Percentiles rank a stretch among this genome's conserved stretches.
Evolutionary conservation across 345 rosid genomes (phyloP).

Genomic region (Mallotus nudiflorus): DNA sequence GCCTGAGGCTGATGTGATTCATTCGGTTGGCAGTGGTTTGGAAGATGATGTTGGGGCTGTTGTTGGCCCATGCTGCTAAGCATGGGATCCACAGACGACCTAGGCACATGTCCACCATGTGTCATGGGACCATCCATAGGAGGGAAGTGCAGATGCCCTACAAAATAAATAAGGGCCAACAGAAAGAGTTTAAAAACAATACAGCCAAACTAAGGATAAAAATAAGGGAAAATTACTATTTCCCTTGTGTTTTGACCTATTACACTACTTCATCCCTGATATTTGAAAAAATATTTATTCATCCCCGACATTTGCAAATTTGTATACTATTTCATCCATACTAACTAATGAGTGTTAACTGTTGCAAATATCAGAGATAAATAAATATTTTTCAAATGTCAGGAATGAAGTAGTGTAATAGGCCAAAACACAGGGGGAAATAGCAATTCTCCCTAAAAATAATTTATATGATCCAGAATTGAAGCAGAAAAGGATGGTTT

Average conservation of each 20-base stretch:
- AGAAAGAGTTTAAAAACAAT: neutral
- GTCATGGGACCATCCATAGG: constrained; percentile 13
- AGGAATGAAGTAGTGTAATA: no score
- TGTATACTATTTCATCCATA: no score
- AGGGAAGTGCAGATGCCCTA: constrained; percentile 12
- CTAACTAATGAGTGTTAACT: no score
- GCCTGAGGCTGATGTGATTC: constrained; percentile 18
- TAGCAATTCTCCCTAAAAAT: no score
- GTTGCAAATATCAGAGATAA: no score
- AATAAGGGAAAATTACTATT: no score
- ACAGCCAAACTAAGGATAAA: neutral
- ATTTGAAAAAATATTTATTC: no score
- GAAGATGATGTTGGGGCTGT: neutral
- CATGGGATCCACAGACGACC: constrained; percentile 17
- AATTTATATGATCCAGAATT: neutral
- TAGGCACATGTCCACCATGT: constrained; percentile 14
- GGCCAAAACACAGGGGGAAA: no score
- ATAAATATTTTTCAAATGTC: no score
- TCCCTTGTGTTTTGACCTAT: no score
- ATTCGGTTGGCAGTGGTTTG: constrained; percentile 12
- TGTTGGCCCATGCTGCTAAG: constrained; percentile 1
- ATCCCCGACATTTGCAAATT: no score
- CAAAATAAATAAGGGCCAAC: neutral
- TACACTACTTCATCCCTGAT: no score
- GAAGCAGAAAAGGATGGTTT: neutral